Conservation (phyloP, 257 asterid species). For the Fraxinus quadrangulata region DNA sequence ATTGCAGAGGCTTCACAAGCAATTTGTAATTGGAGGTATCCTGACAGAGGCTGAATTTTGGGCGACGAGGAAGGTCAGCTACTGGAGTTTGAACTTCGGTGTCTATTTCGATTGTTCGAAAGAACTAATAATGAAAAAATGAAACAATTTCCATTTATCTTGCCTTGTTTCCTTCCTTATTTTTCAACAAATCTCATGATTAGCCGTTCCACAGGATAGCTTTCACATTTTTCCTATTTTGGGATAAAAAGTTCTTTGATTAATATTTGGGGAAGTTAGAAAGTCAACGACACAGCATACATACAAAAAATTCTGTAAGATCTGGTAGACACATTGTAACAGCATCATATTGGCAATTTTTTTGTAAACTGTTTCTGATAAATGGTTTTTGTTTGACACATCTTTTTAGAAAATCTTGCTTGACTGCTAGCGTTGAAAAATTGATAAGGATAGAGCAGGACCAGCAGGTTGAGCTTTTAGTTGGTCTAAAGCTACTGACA, state of each 20-base stretch:
- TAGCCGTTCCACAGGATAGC: not conserved
- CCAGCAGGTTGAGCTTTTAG: conserved; percentile 1
- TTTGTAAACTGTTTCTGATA: conserved; percentile 3
- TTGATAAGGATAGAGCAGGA: not conserved
- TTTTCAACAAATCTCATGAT: not conserved
- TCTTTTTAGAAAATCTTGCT: conserved; percentile 13
- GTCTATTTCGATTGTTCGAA: conserved; percentile 2
- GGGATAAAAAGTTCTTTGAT: not conserved
- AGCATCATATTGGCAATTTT: not conserved
- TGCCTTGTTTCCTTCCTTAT: not conserved
- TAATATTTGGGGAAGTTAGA: not conserved
- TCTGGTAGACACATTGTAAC: not conserved
- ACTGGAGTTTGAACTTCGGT: conserved; percentile 26
- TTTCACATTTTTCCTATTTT: not conserved
- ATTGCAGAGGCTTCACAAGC: conserved; percentile 86
- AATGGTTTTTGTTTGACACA: conserved; percentile 19
- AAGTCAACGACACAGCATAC: not conserved
- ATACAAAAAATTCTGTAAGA: not conserved
- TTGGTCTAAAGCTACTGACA: conserved; percentile 14
- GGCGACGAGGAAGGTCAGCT: conserved; percentile 92
- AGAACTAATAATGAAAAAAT: conserved; percentile 18
- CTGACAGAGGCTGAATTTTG: conserved; percentile 95
- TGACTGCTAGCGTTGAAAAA: not conserved
- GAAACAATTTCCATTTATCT: not conserved
- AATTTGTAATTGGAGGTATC: conserved; percentile 74